phyloP scores from a whole-genome alignment of 169 alveolate species.

The Plasmodium vivax region DNA sequence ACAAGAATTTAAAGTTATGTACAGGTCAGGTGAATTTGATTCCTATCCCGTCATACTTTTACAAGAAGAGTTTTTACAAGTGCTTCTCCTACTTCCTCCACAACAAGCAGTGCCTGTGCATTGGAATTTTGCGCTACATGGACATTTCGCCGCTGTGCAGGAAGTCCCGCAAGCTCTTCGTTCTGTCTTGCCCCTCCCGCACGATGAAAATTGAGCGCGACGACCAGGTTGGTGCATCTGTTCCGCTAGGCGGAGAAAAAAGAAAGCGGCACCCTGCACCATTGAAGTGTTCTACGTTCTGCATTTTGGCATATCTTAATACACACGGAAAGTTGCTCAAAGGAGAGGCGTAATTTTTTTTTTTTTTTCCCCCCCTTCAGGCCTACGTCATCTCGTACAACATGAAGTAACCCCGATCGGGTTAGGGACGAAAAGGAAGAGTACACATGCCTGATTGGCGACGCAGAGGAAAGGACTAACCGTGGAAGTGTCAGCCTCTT shows the following conservation, averaged over 20 bases:
- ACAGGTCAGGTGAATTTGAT: constrained; percentile 39
- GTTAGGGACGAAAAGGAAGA: background rate
- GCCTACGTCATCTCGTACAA: constrained; percentile 66
- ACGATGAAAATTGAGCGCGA: constrained; percentile 60
- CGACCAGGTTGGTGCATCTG: constrained; percentile 39
- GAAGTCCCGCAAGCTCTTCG: constrained; percentile 31
- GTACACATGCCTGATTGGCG: background rate
- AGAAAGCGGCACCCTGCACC: background rate
- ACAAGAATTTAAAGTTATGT: constrained; percentile 53
- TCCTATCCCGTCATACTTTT: constrained; percentile 70
- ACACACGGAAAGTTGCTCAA: background rate
- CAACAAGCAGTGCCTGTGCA: constrained; percentile 47
- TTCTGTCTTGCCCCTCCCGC: constrained; percentile 63
- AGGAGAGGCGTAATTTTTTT: background rate
- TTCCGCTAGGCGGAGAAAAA: background rate
- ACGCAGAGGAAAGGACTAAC: background rate
- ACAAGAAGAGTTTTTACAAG: constrained; percentile 60
- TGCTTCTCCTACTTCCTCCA: constrained; percentile 65
- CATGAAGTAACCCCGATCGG: background rate
- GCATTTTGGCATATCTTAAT: background rate
- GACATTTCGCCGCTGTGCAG: constrained; percentile 45
- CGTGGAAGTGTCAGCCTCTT: background rate
- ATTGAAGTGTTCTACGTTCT: background rate
- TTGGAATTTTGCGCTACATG: constrained; percentile 60
- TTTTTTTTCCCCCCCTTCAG: constrained; percentile 11